A percentile compares a stretch with the other conserved stretches of the same genome.
Evolutionary conservation across 176 grass and related monocot species (phyloP).

Genomic region (Pharus latifolius): DNA sequence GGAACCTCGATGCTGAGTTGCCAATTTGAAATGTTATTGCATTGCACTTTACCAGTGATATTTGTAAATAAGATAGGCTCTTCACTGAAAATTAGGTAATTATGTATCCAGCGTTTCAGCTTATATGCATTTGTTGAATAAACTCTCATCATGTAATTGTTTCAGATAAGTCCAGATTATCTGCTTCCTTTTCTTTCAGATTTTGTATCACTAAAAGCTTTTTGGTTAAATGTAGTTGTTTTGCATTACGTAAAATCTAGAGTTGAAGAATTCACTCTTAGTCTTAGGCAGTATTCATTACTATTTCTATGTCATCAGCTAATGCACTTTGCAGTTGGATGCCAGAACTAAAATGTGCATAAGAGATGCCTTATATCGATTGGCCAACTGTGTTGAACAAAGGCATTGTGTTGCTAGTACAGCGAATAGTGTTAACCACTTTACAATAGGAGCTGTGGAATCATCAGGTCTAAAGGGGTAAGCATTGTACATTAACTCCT

Average conservation of each 20-base stretch:
- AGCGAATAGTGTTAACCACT: background rate
- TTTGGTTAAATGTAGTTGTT: background rate
- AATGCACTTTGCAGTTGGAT: slow-evolving; percentile 34
- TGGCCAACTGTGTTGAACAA: slow-evolving; percentile 45
- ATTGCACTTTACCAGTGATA: too few relatives aligned
- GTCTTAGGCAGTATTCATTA: background rate
- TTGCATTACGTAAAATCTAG: background rate
- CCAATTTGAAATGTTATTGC: too few relatives aligned
- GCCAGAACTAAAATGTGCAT: slow-evolving; percentile 34
- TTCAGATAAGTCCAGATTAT: too few relatives aligned
- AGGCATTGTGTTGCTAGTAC: slow-evolving; percentile 15
- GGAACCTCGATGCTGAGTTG: too few relatives aligned
- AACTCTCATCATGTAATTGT: too few relatives aligned
- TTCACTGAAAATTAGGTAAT: too few relatives aligned
- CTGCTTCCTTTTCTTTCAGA: too few relatives aligned
- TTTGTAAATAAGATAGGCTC: too few relatives aligned
- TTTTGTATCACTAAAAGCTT: too few relatives aligned
- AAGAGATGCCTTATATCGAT: slow-evolving; percentile 48
- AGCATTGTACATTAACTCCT: background rate
- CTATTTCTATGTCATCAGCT: background rate
- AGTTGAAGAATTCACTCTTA: background rate
- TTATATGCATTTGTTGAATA: too few relatives aligned
- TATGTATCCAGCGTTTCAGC: too few relatives aligned
- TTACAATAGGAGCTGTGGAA: background rate
- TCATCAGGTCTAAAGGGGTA: slow-evolving; percentile 22